phyloP scores from a whole-genome alignment of 306 rosid genomes.

The Senna siamea region DNA sequence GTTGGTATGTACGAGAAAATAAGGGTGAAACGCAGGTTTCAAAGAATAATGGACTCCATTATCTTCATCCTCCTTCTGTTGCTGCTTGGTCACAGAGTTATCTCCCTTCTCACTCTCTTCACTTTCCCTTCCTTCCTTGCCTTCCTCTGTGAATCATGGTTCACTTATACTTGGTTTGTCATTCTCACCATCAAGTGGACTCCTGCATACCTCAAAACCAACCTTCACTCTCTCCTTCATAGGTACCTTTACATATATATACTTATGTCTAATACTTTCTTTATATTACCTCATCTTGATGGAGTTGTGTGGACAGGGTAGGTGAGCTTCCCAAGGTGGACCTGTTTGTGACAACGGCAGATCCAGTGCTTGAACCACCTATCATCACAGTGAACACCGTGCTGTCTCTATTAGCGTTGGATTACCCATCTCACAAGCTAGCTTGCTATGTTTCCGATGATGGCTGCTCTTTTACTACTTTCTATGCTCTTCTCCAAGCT shows the following conservation, averaged over 20 bases:
- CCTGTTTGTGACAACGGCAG: constrained; percentile 77
- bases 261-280: no score
- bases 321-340: constrained; percentile 69
- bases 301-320: constrained; percentile 49
- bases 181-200: constrained; percentile 54
- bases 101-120: constrained; percentile 7
- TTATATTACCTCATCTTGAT: no score
- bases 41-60: constrained; percentile 39
- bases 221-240: constrained; percentile 49
- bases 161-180: constrained; percentile 52
- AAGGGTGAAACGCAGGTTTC: neutral
- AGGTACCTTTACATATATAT: constrained; percentile 37
- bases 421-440: constrained; percentile 72
- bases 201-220: constrained; percentile 47
- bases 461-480: constrained; percentile 59
- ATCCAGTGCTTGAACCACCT: constrained; percentile 68
- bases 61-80: constrained; percentile 48
- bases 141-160: constrained; percentile 65
- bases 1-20: constrained; percentile 38
- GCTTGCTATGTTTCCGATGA: constrained; percentile 89
- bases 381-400: constrained; percentile 70
- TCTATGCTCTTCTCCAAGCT: constrained; percentile 59
- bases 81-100: constrained; percentile 50
- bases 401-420: constrained; percentile 68
- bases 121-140: constrained; percentile 57